Conservation (phyloP, 495 filamentous ascomycete species). For the Sabuloglossum arenarium region DNA sequence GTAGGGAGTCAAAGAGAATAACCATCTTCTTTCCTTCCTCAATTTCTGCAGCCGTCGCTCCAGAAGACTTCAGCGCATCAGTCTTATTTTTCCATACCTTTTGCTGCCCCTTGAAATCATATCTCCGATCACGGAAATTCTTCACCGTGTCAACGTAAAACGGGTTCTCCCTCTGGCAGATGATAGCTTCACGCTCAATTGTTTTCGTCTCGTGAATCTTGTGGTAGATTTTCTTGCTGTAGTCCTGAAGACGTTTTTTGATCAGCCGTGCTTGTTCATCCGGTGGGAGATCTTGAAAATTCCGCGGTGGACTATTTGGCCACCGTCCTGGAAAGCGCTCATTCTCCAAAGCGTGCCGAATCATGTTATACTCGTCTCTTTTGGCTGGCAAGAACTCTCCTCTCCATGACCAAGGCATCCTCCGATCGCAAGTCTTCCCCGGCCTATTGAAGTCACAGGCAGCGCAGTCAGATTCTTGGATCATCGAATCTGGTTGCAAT, state of each 20-base stretch:
- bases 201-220: constrained; percentile 94
- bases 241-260: constrained; percentile 76
- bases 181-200: constrained; percentile 86
- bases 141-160: constrained; percentile 97
- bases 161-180: constrained; percentile 94
- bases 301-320: constrained; percentile 44
- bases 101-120: constrained; percentile 94
- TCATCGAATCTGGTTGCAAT: constrained; percentile 94
- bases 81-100: constrained; percentile 98
- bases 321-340: constrained; percentile 67
- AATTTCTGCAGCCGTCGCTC: constrained; percentile 54
- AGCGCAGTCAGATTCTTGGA: constrained; percentile 83
- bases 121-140: constrained; percentile 84
- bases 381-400: constrained; percentile 95
- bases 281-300: constrained; percentile 57
- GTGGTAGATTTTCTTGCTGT: constrained; percentile 98
- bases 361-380: constrained; percentile 98
- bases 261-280: constrained; percentile 71
- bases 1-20: constrained; percentile 82
- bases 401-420: constrained; percentile 95
- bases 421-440: constrained; percentile 88
- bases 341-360: constrained; percentile 77
- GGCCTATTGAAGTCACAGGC: constrained; percentile 97
- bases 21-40: constrained; percentile 99
- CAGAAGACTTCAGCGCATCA: constrained; percentile 60